Evolutionary conservation across 2,329 filamentous ascomycete genomes (phyloP).

Genomic region (Sphaerulina musiva): DNA sequence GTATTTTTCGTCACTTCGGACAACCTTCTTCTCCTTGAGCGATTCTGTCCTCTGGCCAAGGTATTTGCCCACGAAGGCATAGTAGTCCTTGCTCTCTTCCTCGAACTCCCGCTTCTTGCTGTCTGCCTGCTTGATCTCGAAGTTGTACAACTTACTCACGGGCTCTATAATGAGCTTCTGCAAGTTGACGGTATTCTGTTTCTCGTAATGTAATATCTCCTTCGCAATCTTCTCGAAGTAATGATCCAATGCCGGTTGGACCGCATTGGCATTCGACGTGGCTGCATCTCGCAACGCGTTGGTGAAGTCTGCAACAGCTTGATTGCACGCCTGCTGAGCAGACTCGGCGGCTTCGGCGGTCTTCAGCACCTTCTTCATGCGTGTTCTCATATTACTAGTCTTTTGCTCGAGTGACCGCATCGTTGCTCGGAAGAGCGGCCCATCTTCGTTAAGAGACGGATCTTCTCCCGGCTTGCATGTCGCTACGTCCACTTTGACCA

Average conservation of each 20-base stretch:
- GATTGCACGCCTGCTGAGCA: constrained; percentile 77
- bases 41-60: constrained; percentile 95
- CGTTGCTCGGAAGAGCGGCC: constrained; percentile 89
- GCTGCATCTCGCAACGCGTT: constrained; percentile 82
- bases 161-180: constrained; percentile 95
- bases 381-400: constrained; percentile 83
- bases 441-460: constrained; percentile 78
- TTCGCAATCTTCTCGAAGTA: constrained; percentile 96
- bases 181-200: constrained; percentile 72
- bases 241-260: constrained; percentile 94
- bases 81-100: constrained; percentile 97
- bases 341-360: constrained; percentile 82
- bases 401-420: constrained; percentile 96
- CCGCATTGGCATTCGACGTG: constrained; percentile 85
- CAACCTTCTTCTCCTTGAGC: constrained; percentile 93
- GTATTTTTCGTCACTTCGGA: constrained; percentile 92
- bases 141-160: constrained; percentile 79
- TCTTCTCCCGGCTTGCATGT: constrained; percentile 82
- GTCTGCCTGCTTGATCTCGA: constrained; percentile 97
- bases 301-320: constrained; percentile 74
- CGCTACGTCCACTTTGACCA: constrained; percentile 78
- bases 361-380: constrained; percentile 94
- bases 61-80: constrained; percentile 88
- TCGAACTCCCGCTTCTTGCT: constrained; percentile 96
- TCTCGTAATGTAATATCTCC: constrained; percentile 82